Evolutionary conservation across 176 grass and related monocot species (phyloP), one percentile per base, ranked within the genome.

Genomic region (Ensete ventricosum): DNA sequence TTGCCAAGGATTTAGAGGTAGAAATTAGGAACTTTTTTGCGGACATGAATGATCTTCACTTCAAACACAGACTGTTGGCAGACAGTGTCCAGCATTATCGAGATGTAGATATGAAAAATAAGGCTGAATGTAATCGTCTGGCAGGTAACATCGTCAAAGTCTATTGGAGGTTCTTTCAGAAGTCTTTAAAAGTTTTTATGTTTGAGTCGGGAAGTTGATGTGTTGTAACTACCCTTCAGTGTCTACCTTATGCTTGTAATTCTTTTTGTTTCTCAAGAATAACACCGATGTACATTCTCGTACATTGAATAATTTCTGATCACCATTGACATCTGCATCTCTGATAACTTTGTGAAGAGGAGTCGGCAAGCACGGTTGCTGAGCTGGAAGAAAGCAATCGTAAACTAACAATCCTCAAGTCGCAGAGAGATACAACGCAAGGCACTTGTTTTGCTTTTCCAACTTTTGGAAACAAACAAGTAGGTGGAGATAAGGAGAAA

Each of bases 381-480:
- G 88, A 96, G 73, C 84, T 92, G 81, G 87, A 90, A 88, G 89
- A 86, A 86, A 96, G 62, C 24, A 92, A 83, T 57, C 50, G 51
- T 11, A 96, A 72, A 80, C 34, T 96, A 71, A 77, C 85, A 76
- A 73, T 57, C 77, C 79, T 92, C 54, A 96, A 92, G 86, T 73
- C 83, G 73, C 80, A 88, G 67, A 80, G 78, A 85, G 83, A 85
- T 79, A 73, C 64, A 83, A 82, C 80, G 21, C 89, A 92, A 81
- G 82, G 76, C 21, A 66, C 85, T 69, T 85, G 76, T 19, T 78
- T 90, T 65, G 71, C 85, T 82, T 88, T 87, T 76, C 85, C 93
- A 53, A 66, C 78, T 71, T 72, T 83, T 19, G 87, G 85, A 76
- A 90, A 85, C 77, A 96, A 88, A 68, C 84, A 82, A 79, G 26